These are phyloP conservation scores for Rhizopogon vulgaris DNA, from an alignment of 768 basidiomycete genomes.

Conservation along the genomic window DNA sequence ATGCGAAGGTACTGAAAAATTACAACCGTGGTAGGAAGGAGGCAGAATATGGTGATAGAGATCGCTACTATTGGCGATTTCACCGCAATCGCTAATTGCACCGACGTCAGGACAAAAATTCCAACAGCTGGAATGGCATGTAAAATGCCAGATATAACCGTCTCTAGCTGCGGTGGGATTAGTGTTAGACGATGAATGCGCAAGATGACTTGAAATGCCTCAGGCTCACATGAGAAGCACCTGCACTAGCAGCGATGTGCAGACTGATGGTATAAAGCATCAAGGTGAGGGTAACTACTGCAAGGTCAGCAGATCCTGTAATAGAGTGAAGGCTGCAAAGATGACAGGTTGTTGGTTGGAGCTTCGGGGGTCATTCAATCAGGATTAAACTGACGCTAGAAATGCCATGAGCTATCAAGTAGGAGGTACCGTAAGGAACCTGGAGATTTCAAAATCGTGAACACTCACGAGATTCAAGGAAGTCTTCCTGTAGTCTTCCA, in stretches of 20 bases:
- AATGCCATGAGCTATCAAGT: constrained; percentile 19
- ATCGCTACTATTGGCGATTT: constrained; percentile 15
- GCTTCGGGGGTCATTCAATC: not conserved
- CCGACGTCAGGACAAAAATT: constrained; percentile 13
- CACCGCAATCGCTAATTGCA: constrained; percentile 13
- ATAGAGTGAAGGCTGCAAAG: constrained; percentile 15
- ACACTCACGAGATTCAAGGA: constrained; percentile 15
- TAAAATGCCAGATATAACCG: constrained; percentile 11
- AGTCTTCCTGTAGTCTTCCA: constrained; percentile 17
- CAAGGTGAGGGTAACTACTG: constrained; percentile 17
- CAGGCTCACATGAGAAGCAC: constrained; percentile 15
- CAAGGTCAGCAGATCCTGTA: constrained; percentile 13
- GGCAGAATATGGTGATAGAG: constrained; percentile 15
- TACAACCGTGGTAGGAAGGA: constrained; percentile 13
- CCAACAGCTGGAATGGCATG: constrained; percentile 22
- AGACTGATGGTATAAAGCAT: constrained; percentile 25
- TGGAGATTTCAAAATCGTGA: not conserved
- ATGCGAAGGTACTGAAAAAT: not conserved
- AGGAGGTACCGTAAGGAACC: not conserved
- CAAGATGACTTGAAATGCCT: not conserved
- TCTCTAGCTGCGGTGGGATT: constrained; percentile 6
- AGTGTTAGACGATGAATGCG: not conserved
- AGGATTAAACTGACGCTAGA: constrained; percentile 15
- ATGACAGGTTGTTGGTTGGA: not conserved
- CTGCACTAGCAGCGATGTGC: constrained; percentile 13